Evolutionary conservation across 371 early-diverging fungal species (phyloP), one percentile per base, ranked within the genome.

Genomic region (Circinella minor): DNA sequence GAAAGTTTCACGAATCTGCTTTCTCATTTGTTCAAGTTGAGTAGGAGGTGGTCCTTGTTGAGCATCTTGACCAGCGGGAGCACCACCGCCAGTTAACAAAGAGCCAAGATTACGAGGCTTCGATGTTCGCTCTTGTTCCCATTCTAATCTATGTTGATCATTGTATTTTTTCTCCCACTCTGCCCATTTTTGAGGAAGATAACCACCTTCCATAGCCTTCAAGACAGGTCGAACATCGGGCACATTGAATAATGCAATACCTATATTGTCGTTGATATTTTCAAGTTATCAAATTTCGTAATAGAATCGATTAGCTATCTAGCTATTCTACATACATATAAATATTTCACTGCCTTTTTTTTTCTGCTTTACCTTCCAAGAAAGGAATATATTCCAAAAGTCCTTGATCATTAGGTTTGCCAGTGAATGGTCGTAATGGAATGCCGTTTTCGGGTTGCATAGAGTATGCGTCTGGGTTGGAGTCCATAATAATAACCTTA

Each of bases 371-470:
- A 88, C 90, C 86, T 84, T 98, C 97, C 51, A 99, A 86, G 86
- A 98, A 95, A 20, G 95, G 95, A 80, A 95, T 92, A 68, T 94
- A 87, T 61, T 91, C 93, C 60, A 89, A 77, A 65, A 99, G 79
- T 72, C 93, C 94, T 34, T 80, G 83, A 74, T 98, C 99, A 27
- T 83, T 86, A 4, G 93, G 80, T 63, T 95, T 90, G 36, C 98
- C 98, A 69, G 82, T 84, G 95, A 96, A 99, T 43, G 92, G 91
- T 73, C 92, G 90, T 69, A 95, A 80, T 36, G 86, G 71, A 48
- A 98, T 81, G 36, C 92, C 92, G 75, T 98, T 98, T 70, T 97
- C 96, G 4, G 97, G 97, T 76, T 98, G 98, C 71, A 91, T 81
- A 46, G 89, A 77, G 83, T 89, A 93, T 11, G 91, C 86, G 18